Percentiles rank a stretch among this genome's conserved stretches.
Conservation (phyloP, 257 asterid species). For the Rauvolfia tetraphylla region DNA sequence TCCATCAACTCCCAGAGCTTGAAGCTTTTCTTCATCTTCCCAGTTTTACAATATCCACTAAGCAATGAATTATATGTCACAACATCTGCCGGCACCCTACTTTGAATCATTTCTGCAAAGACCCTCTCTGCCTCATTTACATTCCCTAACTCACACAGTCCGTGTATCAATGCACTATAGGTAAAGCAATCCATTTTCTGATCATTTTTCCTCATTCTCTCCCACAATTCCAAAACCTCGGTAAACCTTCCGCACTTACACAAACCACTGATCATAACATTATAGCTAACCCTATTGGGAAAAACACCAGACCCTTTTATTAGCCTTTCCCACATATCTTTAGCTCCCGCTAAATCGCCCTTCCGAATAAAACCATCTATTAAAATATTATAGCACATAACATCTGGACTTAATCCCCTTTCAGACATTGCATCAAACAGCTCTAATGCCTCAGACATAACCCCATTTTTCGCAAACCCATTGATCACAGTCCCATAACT, state of each 20-base stretch:
- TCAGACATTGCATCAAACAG: conserved; percentile 86
- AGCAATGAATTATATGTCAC: conserved; percentile 69
- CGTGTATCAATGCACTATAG: conserved; percentile 68
- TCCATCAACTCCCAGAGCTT: conserved; percentile 86
- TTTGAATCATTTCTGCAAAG: conserved; percentile 53
- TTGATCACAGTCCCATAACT: conserved; percentile 74
- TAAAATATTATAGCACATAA: conserved; percentile 67
- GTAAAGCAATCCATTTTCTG: conserved; percentile 67
- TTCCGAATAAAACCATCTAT: conserved; percentile 64
- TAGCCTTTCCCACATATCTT: conserved; percentile 68
- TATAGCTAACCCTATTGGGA: conserved; percentile 70
- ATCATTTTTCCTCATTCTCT: conserved; percentile 63
- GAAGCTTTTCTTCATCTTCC: conserved; percentile 41
- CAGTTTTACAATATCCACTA: conserved; percentile 55
- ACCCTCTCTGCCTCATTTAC: conserved; percentile 66
- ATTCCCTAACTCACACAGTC: conserved; percentile 67
- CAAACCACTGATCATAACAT: conserved; percentile 80
- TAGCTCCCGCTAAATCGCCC: conserved; percentile 49
- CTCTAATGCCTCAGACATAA: conserved; percentile 42
- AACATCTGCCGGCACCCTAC: conserved; percentile 52
- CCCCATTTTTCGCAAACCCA: conserved; percentile 60
- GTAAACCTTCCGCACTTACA: conserved; percentile 64
- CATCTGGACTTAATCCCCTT: conserved; percentile 65
- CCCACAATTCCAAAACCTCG: conserved; percentile 63
- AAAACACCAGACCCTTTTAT: conserved; percentile 42